Percentiles rank a stretch among this genome's conserved stretches.
Conservation (phyloP, 2,329 filamentous ascomycete genomes). For the Ilyonectria sp. region DNA sequence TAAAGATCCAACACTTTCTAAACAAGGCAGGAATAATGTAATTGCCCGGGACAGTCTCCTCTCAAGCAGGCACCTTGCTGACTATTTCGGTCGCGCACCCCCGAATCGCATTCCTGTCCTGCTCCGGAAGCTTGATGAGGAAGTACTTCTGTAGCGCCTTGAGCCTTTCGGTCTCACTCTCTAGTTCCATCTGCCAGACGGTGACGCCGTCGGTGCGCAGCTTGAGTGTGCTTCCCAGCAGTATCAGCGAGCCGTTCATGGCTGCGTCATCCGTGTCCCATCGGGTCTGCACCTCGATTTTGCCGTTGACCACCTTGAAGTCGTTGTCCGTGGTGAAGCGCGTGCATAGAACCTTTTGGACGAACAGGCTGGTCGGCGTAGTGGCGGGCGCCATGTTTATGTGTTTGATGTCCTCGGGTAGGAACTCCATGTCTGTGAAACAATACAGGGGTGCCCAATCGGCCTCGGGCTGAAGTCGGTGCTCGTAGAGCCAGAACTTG, state of each 20-base stretch:
- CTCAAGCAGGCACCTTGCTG: not conserved
- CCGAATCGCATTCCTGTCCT: conserved; percentile 64
- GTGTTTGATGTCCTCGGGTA: conserved; percentile 62
- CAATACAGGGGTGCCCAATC: conserved; percentile 65
- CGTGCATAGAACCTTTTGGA: conserved; percentile 55
- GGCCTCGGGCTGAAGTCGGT: conserved; percentile 39
- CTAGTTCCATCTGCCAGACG: conserved; percentile 58
- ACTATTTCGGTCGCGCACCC: conserved; percentile 51
- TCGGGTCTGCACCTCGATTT: conserved; percentile 59
- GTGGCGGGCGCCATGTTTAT: conserved; percentile 60
- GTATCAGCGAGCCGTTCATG: conserved; percentile 57
- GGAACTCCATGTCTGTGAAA: conserved; percentile 66
- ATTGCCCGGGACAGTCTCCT: not conserved
- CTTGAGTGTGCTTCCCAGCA: conserved; percentile 63
- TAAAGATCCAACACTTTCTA: conserved; percentile 1
- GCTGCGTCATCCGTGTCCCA: conserved; percentile 46
- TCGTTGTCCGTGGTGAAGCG: conserved; percentile 52
- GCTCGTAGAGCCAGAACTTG: conserved; percentile 58
- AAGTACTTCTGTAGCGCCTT: conserved; percentile 65
- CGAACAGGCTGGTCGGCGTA: conserved; percentile 55
- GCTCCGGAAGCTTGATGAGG: conserved; percentile 60
- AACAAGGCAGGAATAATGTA: not conserved
- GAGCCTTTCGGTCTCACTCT: conserved; percentile 65
- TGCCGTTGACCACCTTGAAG: conserved; percentile 59
- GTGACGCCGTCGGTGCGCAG: conserved; percentile 53